Evolutionary conservation across 176 grass and related monocot species (phyloP).

Genomic region (Hyparrhenia diplandra): DNA sequence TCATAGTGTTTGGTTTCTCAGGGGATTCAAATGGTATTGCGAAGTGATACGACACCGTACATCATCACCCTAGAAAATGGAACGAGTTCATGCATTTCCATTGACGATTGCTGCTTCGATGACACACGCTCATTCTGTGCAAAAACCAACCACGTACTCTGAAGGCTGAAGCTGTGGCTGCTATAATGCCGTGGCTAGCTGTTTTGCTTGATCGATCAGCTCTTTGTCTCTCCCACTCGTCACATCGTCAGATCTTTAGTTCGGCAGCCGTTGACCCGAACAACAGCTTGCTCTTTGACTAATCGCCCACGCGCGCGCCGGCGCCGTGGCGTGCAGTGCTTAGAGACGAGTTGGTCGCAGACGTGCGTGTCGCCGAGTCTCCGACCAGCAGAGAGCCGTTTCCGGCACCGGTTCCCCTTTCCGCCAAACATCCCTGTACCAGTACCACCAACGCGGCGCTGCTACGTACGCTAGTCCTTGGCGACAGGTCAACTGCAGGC

Average conservation of each 20-base stretch:
- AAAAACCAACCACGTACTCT: not conserved
- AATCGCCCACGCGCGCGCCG: not conserved
- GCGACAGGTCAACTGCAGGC: not conserved
- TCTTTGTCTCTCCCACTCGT: not conserved
- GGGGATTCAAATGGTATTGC: too few species aligned
- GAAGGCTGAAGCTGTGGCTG: not conserved
- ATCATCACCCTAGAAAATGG: too few species aligned
- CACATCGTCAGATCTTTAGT: not conserved
- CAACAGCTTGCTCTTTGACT: not conserved
- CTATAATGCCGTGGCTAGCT: not conserved
- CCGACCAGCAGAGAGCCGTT: not conserved
- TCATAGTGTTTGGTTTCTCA: too few species aligned
- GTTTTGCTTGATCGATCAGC: not conserved
- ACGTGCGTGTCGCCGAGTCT: not conserved
- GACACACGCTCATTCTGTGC: not conserved
- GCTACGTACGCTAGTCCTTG: not conserved
- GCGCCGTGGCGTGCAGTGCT: not conserved
- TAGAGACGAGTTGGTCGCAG: not conserved
- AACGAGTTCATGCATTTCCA: too few species aligned
- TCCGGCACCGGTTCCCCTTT: not conserved
- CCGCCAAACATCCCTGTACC: not conserved
- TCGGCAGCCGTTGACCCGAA: constrained; percentile 8
- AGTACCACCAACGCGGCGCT: not conserved
- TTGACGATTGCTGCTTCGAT: not conserved
- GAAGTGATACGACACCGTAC: too few species aligned